phyloP scores from a whole-genome alignment of 2,329 filamentous ascomycete species.

The Tolypocladium sp. region DNA sequence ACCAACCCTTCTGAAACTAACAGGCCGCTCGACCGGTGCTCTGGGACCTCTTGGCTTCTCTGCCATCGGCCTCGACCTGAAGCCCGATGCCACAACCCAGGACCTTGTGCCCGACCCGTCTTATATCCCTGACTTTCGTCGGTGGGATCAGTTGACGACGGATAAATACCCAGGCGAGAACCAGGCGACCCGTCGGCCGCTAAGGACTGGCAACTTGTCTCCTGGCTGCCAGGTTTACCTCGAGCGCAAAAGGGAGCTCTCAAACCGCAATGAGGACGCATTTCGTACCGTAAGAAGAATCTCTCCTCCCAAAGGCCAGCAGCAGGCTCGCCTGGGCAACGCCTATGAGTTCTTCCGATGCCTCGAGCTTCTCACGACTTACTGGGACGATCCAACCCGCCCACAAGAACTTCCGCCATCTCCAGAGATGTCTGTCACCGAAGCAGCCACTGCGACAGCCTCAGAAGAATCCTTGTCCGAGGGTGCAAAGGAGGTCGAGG shows the following conservation, averaged over 20 bases:
- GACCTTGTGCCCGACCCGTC: slow-evolving; percentile 45
- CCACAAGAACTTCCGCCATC: slow-evolving; percentile 20
- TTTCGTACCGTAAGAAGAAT: slow-evolving; percentile 53
- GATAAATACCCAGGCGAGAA: slow-evolving; percentile 42
- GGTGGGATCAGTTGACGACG: slow-evolving; percentile 38
- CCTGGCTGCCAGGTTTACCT: slow-evolving; percentile 50
- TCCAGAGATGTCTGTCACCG: slow-evolving; percentile 17
- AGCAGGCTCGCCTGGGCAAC: slow-evolving; percentile 48
- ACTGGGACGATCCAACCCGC: slow-evolving; percentile 52
- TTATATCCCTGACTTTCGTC: slow-evolving; percentile 42
- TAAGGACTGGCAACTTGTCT: slow-evolving; percentile 44
- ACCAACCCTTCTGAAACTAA: slow-evolving; percentile 40
- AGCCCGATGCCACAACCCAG: slow-evolving; percentile 34
- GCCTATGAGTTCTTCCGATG: slow-evolving; percentile 58
- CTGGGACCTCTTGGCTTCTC: slow-evolving; percentile 39
- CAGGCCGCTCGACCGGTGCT: slow-evolving; percentile 36
- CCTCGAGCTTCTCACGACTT: slow-evolving; percentile 48
- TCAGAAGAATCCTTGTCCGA: slow-evolving; percentile 1
- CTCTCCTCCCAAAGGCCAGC: slow-evolving; percentile 42
- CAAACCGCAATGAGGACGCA: slow-evolving; percentile 45
- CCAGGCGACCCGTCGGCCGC: slow-evolving; percentile 33
- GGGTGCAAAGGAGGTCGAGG: slow-evolving; percentile 5
- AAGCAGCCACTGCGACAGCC: slow-evolving; percentile 7
- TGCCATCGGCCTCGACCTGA: slow-evolving; percentile 48
- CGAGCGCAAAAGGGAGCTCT: slow-evolving; percentile 50